Base-by-base conservation (phyloP, 1,139 yeast species). In the Chernovozyma sophiae-reginae region DNA sequence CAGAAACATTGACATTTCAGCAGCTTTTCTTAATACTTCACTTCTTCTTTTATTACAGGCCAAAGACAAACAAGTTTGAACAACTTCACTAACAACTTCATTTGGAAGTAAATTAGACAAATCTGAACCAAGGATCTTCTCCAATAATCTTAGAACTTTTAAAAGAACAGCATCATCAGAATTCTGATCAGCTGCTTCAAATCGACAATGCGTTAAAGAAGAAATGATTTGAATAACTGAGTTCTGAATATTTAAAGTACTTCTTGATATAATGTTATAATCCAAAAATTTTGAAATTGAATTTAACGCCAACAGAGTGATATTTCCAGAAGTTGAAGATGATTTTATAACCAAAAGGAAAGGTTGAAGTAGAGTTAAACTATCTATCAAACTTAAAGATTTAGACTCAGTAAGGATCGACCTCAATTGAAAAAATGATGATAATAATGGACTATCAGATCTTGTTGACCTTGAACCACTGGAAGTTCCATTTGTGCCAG, bases 31-130 rank as follows among this genome's bases (percentile, higher is more conserved):
- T 41, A 94, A 72, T 12, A 90, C 86, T 49, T 92, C 97, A 43
- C 95, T 84, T 56, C 97, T 75, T 55, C 90, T 77, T 62, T 89
- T 86, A 56, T 92, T 95, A 54, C 96, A 87, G 1, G 97, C 96
- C 60, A 94, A 74, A 12, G 95, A 82, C 53, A 94, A 72, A 42
- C 96, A 87, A 0, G 97, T 89, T 51, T 92, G 96, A 15, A 90
- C 78, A 25, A 90, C 89, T 55, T 90, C 97, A 43, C 87, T 82
- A 38, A 92, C 78, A 23, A 86, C 81, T 36, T 89, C 92, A 55
- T 90, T 92, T 1, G 92, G 78, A 34, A 92, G 63, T 15, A 78
- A 54, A 25, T 68, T 71, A 12, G 90, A 83, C 33, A 82, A 68
- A 1, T 74, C 72, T n/a, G 92, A 79, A 14, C 71, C 68, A 23